phyloP scores from a whole-genome alignment of 1,284 basidiomycete genomes.

The Ustilago crameri region DNA sequence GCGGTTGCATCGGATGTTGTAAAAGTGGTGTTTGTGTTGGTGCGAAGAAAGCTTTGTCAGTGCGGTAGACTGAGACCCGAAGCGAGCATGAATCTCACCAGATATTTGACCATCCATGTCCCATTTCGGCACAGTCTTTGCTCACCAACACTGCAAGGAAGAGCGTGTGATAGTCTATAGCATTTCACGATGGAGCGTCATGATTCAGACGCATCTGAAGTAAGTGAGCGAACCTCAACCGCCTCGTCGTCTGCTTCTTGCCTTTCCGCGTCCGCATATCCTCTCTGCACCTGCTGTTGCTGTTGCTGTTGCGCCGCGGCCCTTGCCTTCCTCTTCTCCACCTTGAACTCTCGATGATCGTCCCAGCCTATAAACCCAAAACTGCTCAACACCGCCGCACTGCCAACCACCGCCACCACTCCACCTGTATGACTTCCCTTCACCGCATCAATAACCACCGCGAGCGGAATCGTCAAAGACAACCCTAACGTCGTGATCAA shows the following conservation, averaged over 20 bases:
- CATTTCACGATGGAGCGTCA: neutral
- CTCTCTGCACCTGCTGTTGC: neutral
- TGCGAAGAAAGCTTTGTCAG: too few species aligned
- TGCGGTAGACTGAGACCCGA: too few species aligned
- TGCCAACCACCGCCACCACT: constrained; percentile 47
- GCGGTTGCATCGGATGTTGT: too few species aligned
- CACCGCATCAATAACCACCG: constrained; percentile 81
- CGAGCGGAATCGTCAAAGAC: constrained; percentile 92
- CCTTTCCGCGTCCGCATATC: neutral
- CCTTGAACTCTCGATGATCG: constrained; percentile 27
- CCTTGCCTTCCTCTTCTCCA: constrained; percentile 15
- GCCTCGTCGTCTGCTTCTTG: too few species aligned
- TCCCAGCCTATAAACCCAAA: constrained; percentile 49
- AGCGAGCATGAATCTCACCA: too few species aligned
- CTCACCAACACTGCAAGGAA: too few species aligned
- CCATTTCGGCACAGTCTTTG: too few species aligned
- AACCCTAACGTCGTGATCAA: constrained; percentile 89
- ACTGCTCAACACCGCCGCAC: constrained; percentile 55
- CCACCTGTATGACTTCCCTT: constrained; percentile 70
- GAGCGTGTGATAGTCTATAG: too few species aligned
- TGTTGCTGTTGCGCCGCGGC: neutral
- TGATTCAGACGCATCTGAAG: constrained; percentile 1
- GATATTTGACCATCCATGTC: too few species aligned
- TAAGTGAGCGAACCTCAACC: constrained; percentile 2
- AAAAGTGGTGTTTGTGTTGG: too few species aligned